Base-by-base conservation (phyloP, 225 moss, liverwort and hornwort genomes). In the Climacium dendroides region DNA sequence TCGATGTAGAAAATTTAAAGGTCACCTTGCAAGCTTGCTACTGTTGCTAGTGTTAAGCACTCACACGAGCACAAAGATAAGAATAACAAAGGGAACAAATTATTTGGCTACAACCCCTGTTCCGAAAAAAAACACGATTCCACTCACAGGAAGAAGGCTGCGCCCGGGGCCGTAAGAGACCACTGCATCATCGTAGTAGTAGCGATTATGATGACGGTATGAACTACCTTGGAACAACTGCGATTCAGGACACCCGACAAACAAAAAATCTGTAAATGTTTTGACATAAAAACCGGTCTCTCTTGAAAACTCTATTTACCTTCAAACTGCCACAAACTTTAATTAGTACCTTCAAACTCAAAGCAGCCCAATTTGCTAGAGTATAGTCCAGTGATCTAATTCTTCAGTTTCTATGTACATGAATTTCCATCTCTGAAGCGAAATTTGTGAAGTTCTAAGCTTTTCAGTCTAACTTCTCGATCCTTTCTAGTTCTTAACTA, bases 181-280 rank as follows among this genome's bases (percentile, higher is more conserved):
- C 35, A 93, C 93, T 29, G 91, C 93, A 57, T 93, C 93, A 25
- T 93, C 93, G 43, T 93, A 93, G 90, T 93, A 93, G 86, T 89
- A 92, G 63, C 90, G 88, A 77, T 88, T 87, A 23, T 87, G 63
- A 43, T 91, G 92, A 11, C 93, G 90, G 79, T 92, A 93, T 41
- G 92, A 92, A 78, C 82, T 91, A 37, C 93, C 92, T 43, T 90
- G 88, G 53, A 93, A 93, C 89, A 93, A 89, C 93, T 93, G 89
- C 39, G 90, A 61, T 59, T 72, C 76, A 61, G 23, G 62, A 63
- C 35, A 57, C 79, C 67, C 61, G 39, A 29, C 45, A 19, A 63
- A 48, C 73, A 24, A 34, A 28, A 72, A 50, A 52, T 14, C 20
- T 17, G 8, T 48, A 19, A 34, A 57, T 5, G 0, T 62, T 26